A percentile compares a stretch with the other conserved stretches of the same genome.
phyloP scores from a whole-genome alignment of 2,329 filamentous ascomycete species.

The Didymosphaeria variabile region DNA sequence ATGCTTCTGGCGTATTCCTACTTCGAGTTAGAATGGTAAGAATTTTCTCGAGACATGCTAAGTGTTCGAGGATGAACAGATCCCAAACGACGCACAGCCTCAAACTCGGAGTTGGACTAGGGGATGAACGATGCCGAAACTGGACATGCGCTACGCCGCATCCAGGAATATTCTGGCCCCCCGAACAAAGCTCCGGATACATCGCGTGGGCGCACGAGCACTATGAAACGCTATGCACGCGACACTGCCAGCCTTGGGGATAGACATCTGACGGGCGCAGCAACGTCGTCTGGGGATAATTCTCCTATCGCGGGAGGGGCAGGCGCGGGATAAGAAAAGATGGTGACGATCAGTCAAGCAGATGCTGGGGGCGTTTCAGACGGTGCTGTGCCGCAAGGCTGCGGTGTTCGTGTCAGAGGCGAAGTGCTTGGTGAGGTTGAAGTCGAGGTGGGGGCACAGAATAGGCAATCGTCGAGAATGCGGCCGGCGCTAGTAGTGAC shows the following conservation, averaged over 20 bases:
- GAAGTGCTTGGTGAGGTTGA: background rate
- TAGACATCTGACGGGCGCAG: slow-evolving; percentile 12
- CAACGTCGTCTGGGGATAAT: background rate
- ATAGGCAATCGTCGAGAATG: background rate
- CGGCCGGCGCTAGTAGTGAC: background rate
- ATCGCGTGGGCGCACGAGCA: slow-evolving; percentile 7
- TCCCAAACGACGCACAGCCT: slow-evolving; percentile 13
- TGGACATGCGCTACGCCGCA: background rate
- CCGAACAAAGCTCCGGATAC: background rate
- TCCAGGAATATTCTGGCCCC: slow-evolving; percentile 18
- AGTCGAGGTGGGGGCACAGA: background rate
- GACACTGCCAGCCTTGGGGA: slow-evolving; percentile 4
- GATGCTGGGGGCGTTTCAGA: background rate
- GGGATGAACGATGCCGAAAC: slow-evolving; percentile 1
- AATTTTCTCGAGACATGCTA: background rate
- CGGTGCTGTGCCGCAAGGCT: slow-evolving; percentile 7
- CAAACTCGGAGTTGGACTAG: slow-evolving; percentile 8
- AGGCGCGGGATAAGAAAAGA: background rate
- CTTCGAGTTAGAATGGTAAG: background rate
- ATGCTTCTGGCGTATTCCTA: background rate
- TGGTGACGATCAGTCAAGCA: background rate
- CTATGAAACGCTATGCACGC: slow-evolving; percentile 11
- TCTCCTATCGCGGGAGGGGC: background rate
- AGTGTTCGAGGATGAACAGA: slow-evolving; percentile 2
- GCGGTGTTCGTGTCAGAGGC: background rate